A percentile compares a stretch with the other conserved stretches of the same genome.
These are phyloP conservation scores for Phytopythium ostracodes DNA, from an alignment of 352 stramenopile genomes.

Conservation along the genomic window DNA sequence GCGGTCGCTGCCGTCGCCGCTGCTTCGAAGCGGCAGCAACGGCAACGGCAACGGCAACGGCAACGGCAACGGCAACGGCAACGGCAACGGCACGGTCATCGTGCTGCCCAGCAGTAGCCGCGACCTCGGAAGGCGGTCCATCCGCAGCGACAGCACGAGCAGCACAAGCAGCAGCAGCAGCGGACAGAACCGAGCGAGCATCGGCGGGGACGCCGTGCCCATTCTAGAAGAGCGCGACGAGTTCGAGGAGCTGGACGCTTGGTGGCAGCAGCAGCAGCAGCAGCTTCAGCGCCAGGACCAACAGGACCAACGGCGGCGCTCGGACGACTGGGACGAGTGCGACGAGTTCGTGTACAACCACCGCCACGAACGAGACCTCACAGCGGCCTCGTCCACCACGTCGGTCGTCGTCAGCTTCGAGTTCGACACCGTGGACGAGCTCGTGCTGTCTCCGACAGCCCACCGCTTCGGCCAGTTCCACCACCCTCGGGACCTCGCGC, in stretches of 20 bases:
- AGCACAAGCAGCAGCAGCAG: constrained; percentile 5
- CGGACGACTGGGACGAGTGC: neutral
- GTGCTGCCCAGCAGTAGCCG: neutral
- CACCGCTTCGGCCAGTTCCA: neutral
- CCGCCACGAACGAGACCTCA: neutral
- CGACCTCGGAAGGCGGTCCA: neutral
- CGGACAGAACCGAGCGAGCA: neutral
- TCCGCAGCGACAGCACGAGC: constrained; percentile 7
- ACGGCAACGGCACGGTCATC: constrained; percentile 7
- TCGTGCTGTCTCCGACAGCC: constrained; percentile 13
- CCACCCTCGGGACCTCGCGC: constrained; percentile 33
- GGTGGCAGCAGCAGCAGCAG: constrained; percentile 3
- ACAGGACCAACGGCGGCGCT: neutral
- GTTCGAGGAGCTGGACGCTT: constrained; percentile 10
- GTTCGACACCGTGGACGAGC: constrained; percentile 23
- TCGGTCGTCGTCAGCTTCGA: constrained; percentile 10
- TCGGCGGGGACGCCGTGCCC: constrained; percentile 6
- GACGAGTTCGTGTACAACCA: constrained; percentile 11
- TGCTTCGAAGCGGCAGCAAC: neutral
- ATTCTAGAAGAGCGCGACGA: constrained; percentile 11
- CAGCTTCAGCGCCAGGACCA: neutral
- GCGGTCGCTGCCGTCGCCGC: constrained; percentile 1
- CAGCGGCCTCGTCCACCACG: neutral
- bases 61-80: no score
- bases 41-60: constrained; percentile 9